Base-by-base conservation (phyloP, 2,329 filamentous ascomycete species). In the Pseudocercospora ulei region DNA sequence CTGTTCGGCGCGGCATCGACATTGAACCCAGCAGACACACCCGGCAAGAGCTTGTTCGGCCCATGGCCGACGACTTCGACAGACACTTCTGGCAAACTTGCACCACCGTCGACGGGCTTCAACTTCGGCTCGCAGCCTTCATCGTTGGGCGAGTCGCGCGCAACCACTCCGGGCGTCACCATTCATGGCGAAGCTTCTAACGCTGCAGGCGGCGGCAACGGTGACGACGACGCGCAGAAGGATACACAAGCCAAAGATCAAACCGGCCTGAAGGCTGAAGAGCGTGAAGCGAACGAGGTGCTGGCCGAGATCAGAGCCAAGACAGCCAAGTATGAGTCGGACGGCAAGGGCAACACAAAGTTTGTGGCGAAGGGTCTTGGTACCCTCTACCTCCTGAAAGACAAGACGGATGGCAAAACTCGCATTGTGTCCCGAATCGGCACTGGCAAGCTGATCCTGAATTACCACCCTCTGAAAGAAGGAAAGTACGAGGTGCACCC, bases 301-400 rank as follows among this genome's bases (percentile, higher is more conserved):
- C 58, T 86, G 12, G 72, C 81, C 57, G 79, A 88, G 56, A 70
- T 80, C 14, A 52, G 57, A 23, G 76, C 78, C 28, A 84, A 83
- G 60, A 79, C 75, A 7, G 63, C 79, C 47, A 79, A 80, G 57
- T 74, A 76, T 51, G 62, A 69, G 25, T 53, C 54, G 16, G 62
- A 66, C 8, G 69, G 70, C 8, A 65, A 66, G 39, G 63, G 62
- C n/a, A 68, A 70, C 53, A 67, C 70, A 52, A 73, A 66, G 36
- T 92, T 82, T 82, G 65, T 70, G 18, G 76, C 71, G 0, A 74
- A 80, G 57, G 84, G 83, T 28, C 66, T 83, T 5, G 85, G 85
- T 0, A 71, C 75, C 7, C 64, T 87, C 36, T 78, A 81, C 24
- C 58, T 93, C 8, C 67, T 92, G 45, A 80, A 80, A 61, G 72